Evolutionary conservation across 2,329 filamentous ascomycete genomes (phyloP), one percentile per base, ranked within the genome.

Genomic region (Trichophyton schoenleinii): DNA sequence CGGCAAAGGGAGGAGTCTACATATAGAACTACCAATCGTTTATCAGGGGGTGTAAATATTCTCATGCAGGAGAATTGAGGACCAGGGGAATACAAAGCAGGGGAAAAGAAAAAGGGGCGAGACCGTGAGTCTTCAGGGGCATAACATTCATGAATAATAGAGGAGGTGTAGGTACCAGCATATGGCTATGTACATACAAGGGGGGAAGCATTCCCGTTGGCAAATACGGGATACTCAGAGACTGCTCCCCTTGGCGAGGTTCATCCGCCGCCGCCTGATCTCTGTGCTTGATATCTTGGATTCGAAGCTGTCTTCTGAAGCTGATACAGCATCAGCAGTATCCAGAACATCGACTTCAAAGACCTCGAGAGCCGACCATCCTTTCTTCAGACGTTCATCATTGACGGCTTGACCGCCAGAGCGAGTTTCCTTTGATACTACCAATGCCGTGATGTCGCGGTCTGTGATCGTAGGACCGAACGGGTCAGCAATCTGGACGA

Each of bases 321-420:
- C 68, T 71, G 77, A 65, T n/a, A 77, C 74, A 49, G 79, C 76
- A 59, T 84, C 83, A 44, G 81, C 79, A 2, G 85, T 81, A 72
- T 92, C 87, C 15, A 99, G 80, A 13, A 97, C 89, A 68, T 94
- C 89, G 31, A 97, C 89, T 71, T 95, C 91, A 68, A 90, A 96
- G 0, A 95, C 82, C 28, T 90, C 85, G 44, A 99, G 78, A 25
- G 78, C 73, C 41, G 79, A 77, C 91, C 90, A 96, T 1, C 88
- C 88, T 63, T 86, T 87, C 67, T 88, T 87, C 31, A 70, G 76
- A 52, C 94, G 83, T 71, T 87, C 88, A n/a, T 87, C 81, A 70
- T 99, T 99, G 66, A 99, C 89, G 0, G 88, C 88, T 63, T 83
- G 79, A 3, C 91, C 94, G 38, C 94, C 94, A 1, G 85, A 81